phyloP scores from a whole-genome alignment of 75 land plant genomes.

The Adiantum capillusveneris region DNA sequence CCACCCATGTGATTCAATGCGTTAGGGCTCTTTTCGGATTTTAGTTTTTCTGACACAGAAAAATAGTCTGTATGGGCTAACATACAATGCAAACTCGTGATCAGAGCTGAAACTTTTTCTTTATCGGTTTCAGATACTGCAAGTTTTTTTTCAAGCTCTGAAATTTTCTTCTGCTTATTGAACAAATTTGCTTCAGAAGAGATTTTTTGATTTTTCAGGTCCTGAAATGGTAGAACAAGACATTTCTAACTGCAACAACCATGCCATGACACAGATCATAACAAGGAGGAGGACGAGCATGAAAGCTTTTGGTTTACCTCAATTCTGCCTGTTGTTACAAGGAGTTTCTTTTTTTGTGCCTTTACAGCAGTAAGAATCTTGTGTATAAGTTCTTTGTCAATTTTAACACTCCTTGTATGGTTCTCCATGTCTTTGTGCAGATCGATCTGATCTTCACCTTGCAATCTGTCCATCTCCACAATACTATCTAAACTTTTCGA shows the following conservation, averaged over 20 bases:
- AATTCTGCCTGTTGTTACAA: conserved; percentile 6
- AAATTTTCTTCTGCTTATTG: conserved; percentile 1
- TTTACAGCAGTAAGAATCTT: conserved; percentile 1
- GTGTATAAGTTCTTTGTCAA: conserved; percentile 6
- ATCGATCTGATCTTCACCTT: neutral
- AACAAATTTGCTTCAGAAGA: conserved; percentile 4
- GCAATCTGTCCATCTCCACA: neutral
- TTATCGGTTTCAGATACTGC: neutral
- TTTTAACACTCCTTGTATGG: neutral
- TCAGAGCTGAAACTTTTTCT: neutral
- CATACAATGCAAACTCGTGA: neutral
- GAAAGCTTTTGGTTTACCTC: neutral
- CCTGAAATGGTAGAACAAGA: conserved; percentile 4
- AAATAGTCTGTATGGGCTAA: neutral
- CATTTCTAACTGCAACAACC: too few relatives aligned
- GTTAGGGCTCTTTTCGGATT: too few relatives aligned
- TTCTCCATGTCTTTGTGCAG: neutral
- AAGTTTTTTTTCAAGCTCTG: conserved; percentile 4
- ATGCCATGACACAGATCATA: neutral
- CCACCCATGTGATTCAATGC: too few relatives aligned
- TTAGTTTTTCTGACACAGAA: too few relatives aligned
- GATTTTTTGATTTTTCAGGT: conserved; percentile 1
- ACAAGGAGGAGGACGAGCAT: neutral
- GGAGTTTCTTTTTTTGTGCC: neutral
- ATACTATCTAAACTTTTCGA: neutral